Evolutionary conservation across 2,329 filamentous ascomycete genomes (phyloP), one percentile per base, ranked within the genome.

Genomic region (Tothia fuscella): DNA sequence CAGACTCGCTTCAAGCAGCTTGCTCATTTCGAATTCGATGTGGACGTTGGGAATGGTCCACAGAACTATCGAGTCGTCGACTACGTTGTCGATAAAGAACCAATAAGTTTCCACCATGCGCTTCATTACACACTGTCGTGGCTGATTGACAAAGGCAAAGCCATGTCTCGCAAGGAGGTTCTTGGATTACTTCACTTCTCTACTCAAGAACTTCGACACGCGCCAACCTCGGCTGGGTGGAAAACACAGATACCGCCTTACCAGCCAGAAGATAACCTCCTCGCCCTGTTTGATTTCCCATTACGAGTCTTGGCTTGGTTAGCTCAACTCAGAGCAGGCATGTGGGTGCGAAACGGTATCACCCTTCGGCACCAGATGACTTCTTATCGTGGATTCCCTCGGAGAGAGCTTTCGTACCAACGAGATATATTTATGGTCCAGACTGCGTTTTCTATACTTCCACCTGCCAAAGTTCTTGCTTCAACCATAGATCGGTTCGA

Each of bases 271-370:
- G 86, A 93, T 56, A 80, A 88, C 53, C 67, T 94, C 17, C 78
- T 94, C 58, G 80, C 83, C 2, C 76, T 87, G 39, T 94, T 98
- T 53, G 91, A 98, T 58, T 94, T 85, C 53, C 89, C 93, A 1
- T 68, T 98, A 3, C 76, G 93, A 40, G 88, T 96, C 1, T 95
- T 87, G 57, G 87, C 86, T 16, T 98, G 91, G 91, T 69, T 98
- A 24, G 84, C 91, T 5, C 93, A 98, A 64, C 96, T 98, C 78
- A 94, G 93, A 59, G 87, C 89, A 14, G 85, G 87, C 39, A 93
- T 96, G 79, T 98, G 93, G 91, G 89, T 98, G 48, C 79, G 91
- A 43, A 98, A 98, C 56, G 91, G 91, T 2, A 86, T 98, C 55
- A 96, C 89, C 53, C 72, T 98, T 39, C 78, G 89, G 29, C 91